Evolutionary conservation across 2,329 filamentous ascomycete genomes (phyloP), one percentile per base, ranked within the genome.

Genomic region (Orbilia brochopaga): DNA sequence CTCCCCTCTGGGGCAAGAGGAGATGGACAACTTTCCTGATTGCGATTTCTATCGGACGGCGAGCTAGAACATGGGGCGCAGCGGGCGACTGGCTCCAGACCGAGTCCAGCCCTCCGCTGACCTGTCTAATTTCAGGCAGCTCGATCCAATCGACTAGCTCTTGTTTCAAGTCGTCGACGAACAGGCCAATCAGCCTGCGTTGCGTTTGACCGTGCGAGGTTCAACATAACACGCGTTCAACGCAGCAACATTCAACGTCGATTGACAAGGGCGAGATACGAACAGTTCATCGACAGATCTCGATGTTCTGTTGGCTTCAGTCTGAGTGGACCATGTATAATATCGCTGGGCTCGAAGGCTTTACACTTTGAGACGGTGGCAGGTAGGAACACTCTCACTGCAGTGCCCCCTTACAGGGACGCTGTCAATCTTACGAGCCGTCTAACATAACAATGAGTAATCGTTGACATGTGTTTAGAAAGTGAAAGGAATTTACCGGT

Each of bases 1-100:
- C 44, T 19, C 58, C 35, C 32, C 35, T 40, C 24, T 46, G 21
- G n/a, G 51, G 44, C 51, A 61, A 53, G 58, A 69, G 64, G 58
- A 69, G 64, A 56, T 19, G 52, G 50, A 55, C 17, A 63, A 51
- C 51, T 55, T 37, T 46, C 30, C 57, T 23, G 42, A 1, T 17
- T 2, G 50, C 59, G 48, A 54, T 60, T 70, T n/a, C n/a, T n/a
- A n/a, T n/a, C n/a, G n/a, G n/a, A n/a, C 63, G 44, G 19, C 59
- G 59, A 64, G 48, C 53, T 53, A 32, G 10, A 5, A 17, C 50
- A 37, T 21, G 37, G 51, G 56, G 58, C 66, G 59, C 52, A 59
- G 54, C 54, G 50, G 19, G 37, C 51, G 58, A 70, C 63, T 64
- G 66, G 59, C 44, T 48, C 19, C 17, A 48, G 15, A 19, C n/a